A percentile compares a stretch with the other conserved stretches of the same genome.
Evolutionary conservation across 495 filamentous ascomycete genomes (phyloP).

Genomic region (Trichoderma asperelloides): DNA sequence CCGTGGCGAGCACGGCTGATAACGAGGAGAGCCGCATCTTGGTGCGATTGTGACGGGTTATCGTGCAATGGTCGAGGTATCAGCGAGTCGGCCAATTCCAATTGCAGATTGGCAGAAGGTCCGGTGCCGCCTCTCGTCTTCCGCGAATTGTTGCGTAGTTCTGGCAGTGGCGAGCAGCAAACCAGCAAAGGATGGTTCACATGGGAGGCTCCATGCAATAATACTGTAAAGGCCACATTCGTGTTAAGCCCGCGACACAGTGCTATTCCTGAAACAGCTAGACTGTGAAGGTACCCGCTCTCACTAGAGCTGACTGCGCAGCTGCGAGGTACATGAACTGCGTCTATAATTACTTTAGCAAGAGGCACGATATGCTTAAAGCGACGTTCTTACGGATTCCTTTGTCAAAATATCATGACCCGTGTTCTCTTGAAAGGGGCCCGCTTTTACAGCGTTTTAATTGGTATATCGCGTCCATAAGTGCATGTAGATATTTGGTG

Average conservation of each 20-base stretch:
- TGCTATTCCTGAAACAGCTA: not conserved
- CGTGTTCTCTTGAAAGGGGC: too few relatives aligned
- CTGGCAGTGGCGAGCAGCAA: not conserved
- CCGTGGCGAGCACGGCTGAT: slow-evolving; percentile 48
- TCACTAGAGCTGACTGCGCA: not conserved
- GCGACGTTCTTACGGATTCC: too few relatives aligned
- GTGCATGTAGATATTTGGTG: too few relatives aligned
- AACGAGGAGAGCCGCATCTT: slow-evolving; percentile 42
- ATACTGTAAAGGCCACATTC: slow-evolving; percentile 7
- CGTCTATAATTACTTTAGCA: too few relatives aligned
- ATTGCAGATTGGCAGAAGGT: not conserved
- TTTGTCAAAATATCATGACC: too few relatives aligned
- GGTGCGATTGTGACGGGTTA: not conserved
- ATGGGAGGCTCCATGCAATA: not conserved
- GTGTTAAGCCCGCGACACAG: slow-evolving; percentile 6
- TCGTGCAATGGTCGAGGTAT: not conserved
- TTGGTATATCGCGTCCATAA: too few relatives aligned
- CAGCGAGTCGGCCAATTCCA: not conserved
- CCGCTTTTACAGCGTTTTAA: too few relatives aligned
- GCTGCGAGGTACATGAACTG: not conserved
- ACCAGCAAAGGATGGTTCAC: not conserved
- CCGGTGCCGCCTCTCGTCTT: not conserved
- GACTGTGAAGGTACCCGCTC: not conserved
- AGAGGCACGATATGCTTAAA: too few relatives aligned
- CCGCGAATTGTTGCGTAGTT: not conserved